Evolutionary conservation across 2,329 filamentous ascomycete genomes (phyloP), one percentile per base, ranked within the genome.

Genomic region (Colletotrichum karsti): DNA sequence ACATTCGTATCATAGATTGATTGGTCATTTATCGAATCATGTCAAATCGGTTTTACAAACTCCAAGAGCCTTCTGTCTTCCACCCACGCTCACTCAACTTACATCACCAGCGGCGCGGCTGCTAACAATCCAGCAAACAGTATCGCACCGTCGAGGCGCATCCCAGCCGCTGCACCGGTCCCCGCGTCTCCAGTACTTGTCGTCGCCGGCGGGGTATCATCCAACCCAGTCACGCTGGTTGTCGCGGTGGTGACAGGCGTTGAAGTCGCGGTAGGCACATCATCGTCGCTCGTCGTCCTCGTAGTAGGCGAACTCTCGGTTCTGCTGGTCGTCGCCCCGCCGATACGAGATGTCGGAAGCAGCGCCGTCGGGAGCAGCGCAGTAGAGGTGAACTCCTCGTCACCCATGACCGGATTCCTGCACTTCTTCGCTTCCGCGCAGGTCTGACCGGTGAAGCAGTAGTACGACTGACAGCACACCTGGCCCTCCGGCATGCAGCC

Each of bases 401-500:
- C 54, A 6, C 55, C 61, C 5, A 15, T 12, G 3, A n/a, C 54
- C 15, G 9, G 42, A 7, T 41, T 62, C 13, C 28, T 35, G 50
- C 66, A 69, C n/a, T 33, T 30, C 12, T 48, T 39, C n/a, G 48
- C 46, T 0, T 28, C 48, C 4, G 22, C 44, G 20, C 73, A 74
- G 3, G 20, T 65, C 44, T 66, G 63, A 7, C 70, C 72, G 20
- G 55, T 20, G 37, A 57, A 55, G 63, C 73, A 74, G 67, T 71
- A 73, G 1, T 59, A 68, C 1, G 69, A 67, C 4, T 65, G 48
- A 28, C 75, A 77, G 67, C 75, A 77, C 39, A 75, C 73, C 35
- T 69, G 66, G 7, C 75, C 75, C 7, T 50, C 22, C 8, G 75
- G 75, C 74, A 77, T 77, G 39, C 75, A 77, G 5, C 73, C 74